Conservation (phyloP, 2,329 filamentous ascomycete genomes). For the Penicillium sp. region DNA sequence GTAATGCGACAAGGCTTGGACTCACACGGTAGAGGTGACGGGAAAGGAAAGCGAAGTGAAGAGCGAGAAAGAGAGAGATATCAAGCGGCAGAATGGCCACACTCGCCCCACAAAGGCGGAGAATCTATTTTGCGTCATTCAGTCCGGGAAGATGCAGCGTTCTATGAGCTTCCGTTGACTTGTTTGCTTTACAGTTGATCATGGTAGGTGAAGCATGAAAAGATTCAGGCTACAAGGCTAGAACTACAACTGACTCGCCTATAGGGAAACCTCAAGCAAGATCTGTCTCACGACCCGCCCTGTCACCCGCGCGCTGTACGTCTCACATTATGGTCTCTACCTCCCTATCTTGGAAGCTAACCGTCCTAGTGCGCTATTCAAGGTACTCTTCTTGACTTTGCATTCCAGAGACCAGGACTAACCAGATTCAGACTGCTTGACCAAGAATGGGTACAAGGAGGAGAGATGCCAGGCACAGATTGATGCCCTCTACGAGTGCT, state of each 20-base stretch:
- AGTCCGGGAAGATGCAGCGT: constrained; percentile 1
- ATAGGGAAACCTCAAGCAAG: constrained; percentile 55
- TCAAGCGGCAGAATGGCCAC: constrained; percentile 27
- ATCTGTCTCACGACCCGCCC: constrained; percentile 67
- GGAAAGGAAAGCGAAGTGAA: constrained; percentile 5
- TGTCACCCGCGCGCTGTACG: constrained; percentile 80
- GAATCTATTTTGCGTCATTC: constrained; percentile 37
- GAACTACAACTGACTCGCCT: constrained; percentile 5
- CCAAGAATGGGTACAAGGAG: constrained; percentile 79
- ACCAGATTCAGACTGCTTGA: constrained; percentile 64
- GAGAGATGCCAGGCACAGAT: constrained; percentile 72
- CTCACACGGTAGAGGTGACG: constrained; percentile 2
- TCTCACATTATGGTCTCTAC: constrained; percentile 18
- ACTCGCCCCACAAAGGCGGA: constrained; percentile 28
- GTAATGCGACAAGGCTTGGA: neutral
- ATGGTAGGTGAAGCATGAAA: constrained; percentile 7
- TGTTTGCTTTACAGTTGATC: constrained; percentile 1
- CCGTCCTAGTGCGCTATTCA: constrained; percentile 74
- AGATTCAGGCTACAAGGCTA: neutral
- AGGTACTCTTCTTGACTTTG: constrained; percentile 49
- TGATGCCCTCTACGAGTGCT: constrained; percentile 88
- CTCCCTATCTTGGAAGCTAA: neutral
- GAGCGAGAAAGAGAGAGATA: constrained; percentile 22
- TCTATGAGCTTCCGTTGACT: constrained; percentile 10
- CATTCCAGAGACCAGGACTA: neutral